Percentiles rank a stretch among this genome's conserved stretches.
phyloP scores from a whole-genome alignment of 2,329 filamentous ascomycete genomes.

The Beauveria medogensis region DNA sequence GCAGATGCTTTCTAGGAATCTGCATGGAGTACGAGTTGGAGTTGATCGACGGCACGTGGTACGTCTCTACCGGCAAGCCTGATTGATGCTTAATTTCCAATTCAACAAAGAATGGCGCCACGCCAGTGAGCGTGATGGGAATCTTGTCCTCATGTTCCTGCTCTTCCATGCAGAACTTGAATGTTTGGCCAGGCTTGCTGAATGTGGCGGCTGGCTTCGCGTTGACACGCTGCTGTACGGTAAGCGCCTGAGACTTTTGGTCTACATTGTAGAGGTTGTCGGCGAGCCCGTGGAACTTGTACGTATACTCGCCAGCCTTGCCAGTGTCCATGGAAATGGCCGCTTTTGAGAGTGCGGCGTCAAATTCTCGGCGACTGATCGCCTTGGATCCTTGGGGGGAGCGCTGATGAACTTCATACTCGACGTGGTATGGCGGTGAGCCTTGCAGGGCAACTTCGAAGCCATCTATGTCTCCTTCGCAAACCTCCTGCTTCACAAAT shows the following conservation, averaged over 20 bases:
- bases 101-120: slow-evolving; percentile 83
- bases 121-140: slow-evolving; percentile 73
- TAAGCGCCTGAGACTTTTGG: slow-evolving; percentile 55
- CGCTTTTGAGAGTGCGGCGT: slow-evolving; percentile 66
- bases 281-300: slow-evolving; percentile 73
- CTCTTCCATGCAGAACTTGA: slow-evolving; percentile 90
- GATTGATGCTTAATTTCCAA: slow-evolving; percentile 90
- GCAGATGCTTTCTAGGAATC: slow-evolving; percentile 76
- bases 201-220: slow-evolving; percentile 77
- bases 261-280: slow-evolving; percentile 81
- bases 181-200: slow-evolving; percentile 78
- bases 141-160: slow-evolving; percentile 77
- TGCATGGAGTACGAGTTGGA: slow-evolving; percentile 68
- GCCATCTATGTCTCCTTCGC: slow-evolving; percentile 87
- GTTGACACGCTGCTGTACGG: slow-evolving; percentile 76
- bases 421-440: slow-evolving; percentile 70
- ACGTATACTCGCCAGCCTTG: slow-evolving; percentile 75
- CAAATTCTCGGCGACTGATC: slow-evolving; percentile 62
- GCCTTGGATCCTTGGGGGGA: slow-evolving; percentile 57
- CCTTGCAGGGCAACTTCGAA: slow-evolving; percentile 75
- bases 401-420: slow-evolving; percentile 73
- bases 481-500: slow-evolving; percentile 73
- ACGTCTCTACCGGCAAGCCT: slow-evolving; percentile 68
- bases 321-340: slow-evolving; percentile 80
- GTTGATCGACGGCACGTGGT: slow-evolving; percentile 72